Evolutionary conservation across 345 rosid species (phyloP).

Genomic region (Citrus cavaleriei): DNA sequence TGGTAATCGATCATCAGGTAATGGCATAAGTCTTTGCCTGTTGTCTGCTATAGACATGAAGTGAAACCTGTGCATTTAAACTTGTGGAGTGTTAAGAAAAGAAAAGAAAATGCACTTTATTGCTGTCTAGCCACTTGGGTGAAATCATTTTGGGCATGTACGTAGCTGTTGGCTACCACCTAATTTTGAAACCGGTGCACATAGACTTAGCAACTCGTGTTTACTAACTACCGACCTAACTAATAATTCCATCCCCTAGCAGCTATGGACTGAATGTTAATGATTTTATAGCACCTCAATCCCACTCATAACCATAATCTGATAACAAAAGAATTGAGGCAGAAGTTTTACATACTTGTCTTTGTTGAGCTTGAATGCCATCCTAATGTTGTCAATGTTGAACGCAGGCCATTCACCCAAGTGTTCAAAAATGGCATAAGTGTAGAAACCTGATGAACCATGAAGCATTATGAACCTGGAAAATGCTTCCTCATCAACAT

Average conservation of each 20-base stretch:
- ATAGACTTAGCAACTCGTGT: neutral
- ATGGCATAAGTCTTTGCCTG: constrained; percentile 82
- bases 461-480: constrained; percentile 75
- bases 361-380: constrained; percentile 73
- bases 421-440: constrained; percentile 74
- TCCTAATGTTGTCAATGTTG: constrained; percentile 67
- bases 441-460: constrained; percentile 75
- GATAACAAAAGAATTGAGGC: neutral
- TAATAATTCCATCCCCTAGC: neutral
- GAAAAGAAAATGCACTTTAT: neutral
- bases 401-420: constrained; percentile 77
- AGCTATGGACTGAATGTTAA: too few species aligned
- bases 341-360: constrained; percentile 44
- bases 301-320: neutral
- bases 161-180: neutral
- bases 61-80: constrained; percentile 56
- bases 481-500: constrained; percentile 1
- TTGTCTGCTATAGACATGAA: constrained; percentile 80
- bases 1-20: constrained; percentile 74
- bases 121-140: neutral
- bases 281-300: neutral
- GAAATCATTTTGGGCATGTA: neutral
- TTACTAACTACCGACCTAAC: neutral
- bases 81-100: neutral
- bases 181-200: too few species aligned